phyloP scores from a whole-genome alignment of 306 rosid genomes.

The Prinsepia uniflora region DNA sequence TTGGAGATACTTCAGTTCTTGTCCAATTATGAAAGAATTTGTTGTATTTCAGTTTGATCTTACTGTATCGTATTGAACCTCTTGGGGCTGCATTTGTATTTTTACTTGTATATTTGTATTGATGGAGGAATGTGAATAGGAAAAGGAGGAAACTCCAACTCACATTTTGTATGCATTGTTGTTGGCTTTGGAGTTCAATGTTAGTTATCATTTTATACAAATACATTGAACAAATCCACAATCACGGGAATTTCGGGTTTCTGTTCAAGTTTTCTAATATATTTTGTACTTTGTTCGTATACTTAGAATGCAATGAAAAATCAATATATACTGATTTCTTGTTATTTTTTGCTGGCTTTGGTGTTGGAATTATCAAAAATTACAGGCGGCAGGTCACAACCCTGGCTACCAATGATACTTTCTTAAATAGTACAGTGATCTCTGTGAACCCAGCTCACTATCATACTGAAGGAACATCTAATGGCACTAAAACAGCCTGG shows the following conservation, averaged over 20 bases:
- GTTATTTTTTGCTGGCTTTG: not conserved
- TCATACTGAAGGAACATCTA: constrained; percentile 21
- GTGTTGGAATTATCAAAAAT: constrained; percentile 28
- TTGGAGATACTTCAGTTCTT: not conserved
- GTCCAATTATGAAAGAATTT: not conserved
- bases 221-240: not conserved
- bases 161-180: not conserved
- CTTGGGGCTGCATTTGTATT: not conserved
- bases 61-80: not conserved
- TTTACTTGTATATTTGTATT: not conserved
- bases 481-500: constrained; percentile 18
- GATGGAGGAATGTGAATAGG: not conserved
- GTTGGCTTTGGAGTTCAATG: not conserved
- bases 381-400: constrained; percentile 44
- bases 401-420: constrained; percentile 31
- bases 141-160: not conserved
- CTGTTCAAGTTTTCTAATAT: not conserved
- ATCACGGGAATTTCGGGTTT: not conserved
- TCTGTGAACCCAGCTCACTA: not conserved
- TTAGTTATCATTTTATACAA: not conserved
- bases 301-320: not conserved
- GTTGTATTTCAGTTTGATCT: not conserved
- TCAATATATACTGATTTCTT: not conserved
- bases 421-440: constrained; percentile 15
- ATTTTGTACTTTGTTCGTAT: not conserved